Conservation (phyloP, 2,329 filamentous ascomycete species). For the Fusarium oxysporum region DNA sequence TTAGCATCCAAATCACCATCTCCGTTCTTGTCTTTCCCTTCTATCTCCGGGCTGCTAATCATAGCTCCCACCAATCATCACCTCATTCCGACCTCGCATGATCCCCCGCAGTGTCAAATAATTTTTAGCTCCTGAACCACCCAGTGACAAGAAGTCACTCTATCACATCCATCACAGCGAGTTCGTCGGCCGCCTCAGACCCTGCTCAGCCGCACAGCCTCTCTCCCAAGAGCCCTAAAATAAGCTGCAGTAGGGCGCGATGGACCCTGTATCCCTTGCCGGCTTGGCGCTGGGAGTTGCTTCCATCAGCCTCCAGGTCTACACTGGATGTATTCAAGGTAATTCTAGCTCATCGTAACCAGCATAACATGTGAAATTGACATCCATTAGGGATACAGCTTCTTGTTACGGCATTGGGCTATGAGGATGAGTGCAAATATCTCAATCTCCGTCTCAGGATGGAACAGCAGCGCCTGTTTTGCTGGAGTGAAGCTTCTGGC, state of each 20-base stretch:
- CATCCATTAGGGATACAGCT: conserved; percentile 56
- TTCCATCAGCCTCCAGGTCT: conserved; percentile 59
- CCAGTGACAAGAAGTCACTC: neutral
- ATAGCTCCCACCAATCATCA: conserved; percentile 17
- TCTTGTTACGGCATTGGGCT: conserved; percentile 59
- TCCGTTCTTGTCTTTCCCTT: neutral
- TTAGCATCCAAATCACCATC: neutral
- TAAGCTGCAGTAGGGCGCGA: conserved; percentile 36
- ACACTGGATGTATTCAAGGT: conserved; percentile 60
- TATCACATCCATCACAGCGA: neutral
- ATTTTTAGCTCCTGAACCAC: neutral
- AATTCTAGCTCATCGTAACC: conserved; percentile 17
- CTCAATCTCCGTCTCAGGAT: conserved; percentile 61
- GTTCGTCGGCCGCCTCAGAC: neutral
- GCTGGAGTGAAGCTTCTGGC: conserved; percentile 62
- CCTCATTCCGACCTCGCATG: neutral
- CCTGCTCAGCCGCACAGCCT: conserved; percentile 16
- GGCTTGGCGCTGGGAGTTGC: conserved; percentile 59
- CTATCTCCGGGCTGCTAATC: neutral
- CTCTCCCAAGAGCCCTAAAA: neutral
- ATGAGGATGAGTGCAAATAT: conserved; percentile 61
- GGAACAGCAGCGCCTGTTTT: conserved; percentile 62
- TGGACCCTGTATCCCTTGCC: conserved; percentile 58
- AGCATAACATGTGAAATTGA: neutral
- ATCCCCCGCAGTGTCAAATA: conserved; percentile 16